A percentile compares a stretch with the other conserved stretches of the same genome.
Evolutionary conservation across 495 filamentous ascomycete genomes (phyloP).

Genomic region (Penicillium paradoxum): DNA sequence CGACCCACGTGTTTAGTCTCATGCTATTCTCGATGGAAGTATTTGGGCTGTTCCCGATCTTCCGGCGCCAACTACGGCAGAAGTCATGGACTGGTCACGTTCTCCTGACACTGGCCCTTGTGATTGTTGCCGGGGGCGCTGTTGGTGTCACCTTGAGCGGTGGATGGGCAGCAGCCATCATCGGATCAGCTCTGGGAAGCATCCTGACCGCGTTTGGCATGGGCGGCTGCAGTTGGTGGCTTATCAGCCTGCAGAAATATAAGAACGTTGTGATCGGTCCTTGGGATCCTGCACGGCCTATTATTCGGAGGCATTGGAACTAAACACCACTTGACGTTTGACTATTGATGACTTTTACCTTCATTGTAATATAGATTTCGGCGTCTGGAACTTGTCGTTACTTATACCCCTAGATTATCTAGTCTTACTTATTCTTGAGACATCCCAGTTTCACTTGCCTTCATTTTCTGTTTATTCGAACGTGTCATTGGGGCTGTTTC

Average conservation of each 20-base stretch:
- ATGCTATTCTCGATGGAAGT: constrained; percentile 96
- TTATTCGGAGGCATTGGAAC: constrained; percentile 59
- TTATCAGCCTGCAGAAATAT: constrained; percentile 95
- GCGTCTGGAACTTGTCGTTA: constrained; percentile 8
- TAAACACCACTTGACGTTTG: constrained; percentile 18
- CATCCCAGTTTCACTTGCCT: not conserved
- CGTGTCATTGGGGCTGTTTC: not conserved
- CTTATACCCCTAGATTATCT: constrained; percentile 28
- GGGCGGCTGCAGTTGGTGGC: constrained; percentile 96
- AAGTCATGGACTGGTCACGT: constrained; percentile 81
- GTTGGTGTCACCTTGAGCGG: constrained; percentile 68
- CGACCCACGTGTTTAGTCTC: constrained; percentile 90
- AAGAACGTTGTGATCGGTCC: constrained; percentile 98
- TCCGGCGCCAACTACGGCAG: constrained; percentile 78
- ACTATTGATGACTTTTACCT: not conserved
- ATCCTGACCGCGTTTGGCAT: constrained; percentile 68
- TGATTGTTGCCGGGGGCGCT: constrained; percentile 71
- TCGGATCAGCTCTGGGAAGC: constrained; percentile 68
- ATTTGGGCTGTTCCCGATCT: constrained; percentile 94
- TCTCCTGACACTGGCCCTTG: constrained; percentile 68
- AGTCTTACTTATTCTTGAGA: not conserved
- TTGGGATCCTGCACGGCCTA: constrained; percentile 93
- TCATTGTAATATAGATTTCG: constrained; percentile 17
- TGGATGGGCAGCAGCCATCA: constrained; percentile 67
- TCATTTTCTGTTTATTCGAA: not conserved